These are phyloP conservation scores for Aspergillus sp. DNA, from an alignment of 2,329 filamentous ascomycete genomes.

Conservation along the genomic window DNA sequence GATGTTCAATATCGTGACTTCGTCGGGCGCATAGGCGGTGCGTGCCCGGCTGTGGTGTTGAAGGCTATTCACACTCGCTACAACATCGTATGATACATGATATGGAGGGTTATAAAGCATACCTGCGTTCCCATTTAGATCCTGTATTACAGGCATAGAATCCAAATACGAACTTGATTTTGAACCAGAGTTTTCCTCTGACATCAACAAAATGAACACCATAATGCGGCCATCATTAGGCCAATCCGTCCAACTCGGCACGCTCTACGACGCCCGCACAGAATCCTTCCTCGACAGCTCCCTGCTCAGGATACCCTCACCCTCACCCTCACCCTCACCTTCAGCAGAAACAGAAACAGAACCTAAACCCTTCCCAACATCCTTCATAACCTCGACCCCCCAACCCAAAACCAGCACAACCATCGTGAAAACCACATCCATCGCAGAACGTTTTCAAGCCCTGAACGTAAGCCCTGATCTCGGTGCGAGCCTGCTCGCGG, in stretches of 20 bases:
- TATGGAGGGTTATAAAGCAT: no score
- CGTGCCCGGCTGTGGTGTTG: no score
- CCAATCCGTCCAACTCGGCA: not conserved
- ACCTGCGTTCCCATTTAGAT: no score
- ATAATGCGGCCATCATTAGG: not conserved
- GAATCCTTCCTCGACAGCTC: constrained; percentile 2
- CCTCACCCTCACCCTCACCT: no score
- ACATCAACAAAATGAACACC: constrained; percentile 3
- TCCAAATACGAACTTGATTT: no score
- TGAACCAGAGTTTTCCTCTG: no score
- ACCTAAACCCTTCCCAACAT: not conserved
- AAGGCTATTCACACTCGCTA: no score
- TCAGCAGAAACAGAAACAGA: no score
- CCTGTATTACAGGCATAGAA: no score
- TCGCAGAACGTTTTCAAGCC: not conserved
- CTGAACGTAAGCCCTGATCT: not conserved
- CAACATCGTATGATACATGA: no score
- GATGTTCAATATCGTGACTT: no score
- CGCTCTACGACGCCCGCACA: constrained; percentile 6
- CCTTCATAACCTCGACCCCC: not conserved
- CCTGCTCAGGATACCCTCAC: not conserved
- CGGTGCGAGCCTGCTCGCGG: not conserved
- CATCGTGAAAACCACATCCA: not conserved
- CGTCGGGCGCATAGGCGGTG: no score
- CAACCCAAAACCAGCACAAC: not conserved